A percentile compares a stretch with the other conserved stretches of the same genome.
Evolutionary conservation across 106 monocot species (phyloP).

Genomic region (Allium cepa): DNA sequence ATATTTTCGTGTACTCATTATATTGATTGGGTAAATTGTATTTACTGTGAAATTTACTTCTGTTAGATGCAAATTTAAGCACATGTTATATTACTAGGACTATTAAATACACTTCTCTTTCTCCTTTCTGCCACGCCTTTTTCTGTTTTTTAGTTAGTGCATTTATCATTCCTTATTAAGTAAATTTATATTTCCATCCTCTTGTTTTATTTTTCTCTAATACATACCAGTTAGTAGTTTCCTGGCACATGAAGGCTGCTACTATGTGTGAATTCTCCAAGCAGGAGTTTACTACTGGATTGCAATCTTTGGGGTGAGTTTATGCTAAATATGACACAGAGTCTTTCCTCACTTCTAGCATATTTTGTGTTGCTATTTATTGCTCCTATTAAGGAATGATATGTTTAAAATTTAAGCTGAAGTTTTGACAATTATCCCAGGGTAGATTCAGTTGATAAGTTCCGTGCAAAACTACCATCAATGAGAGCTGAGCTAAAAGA

Average conservation of each 20-base stretch:
- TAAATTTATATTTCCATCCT: not conserved
- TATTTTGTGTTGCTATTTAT: not conserved
- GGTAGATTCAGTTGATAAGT: constrained; percentile 83
- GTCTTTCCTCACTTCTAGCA: not conserved
- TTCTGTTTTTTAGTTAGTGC: not conserved
- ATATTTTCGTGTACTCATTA: too few relatives aligned
- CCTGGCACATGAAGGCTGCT: constrained; percentile 99
- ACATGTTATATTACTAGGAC: too few relatives aligned
- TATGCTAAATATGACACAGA: not conserved
- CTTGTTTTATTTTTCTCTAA: constrained; percentile 10
- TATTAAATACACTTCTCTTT: not conserved
- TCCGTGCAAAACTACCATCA: constrained; percentile 79
- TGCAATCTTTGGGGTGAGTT: constrained; percentile 80
- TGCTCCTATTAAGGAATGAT: too few relatives aligned
- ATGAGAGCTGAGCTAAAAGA: constrained; percentile 89
- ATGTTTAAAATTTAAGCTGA: not conserved
- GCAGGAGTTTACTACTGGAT: constrained; percentile 80
- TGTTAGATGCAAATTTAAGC: too few relatives aligned
- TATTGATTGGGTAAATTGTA: too few relatives aligned
- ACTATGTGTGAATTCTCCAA: constrained; percentile 97
- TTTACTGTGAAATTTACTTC: too few relatives aligned
- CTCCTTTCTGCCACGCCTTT: not conserved
- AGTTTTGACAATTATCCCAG: constrained; percentile 24
- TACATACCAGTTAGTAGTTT: constrained; percentile 65
- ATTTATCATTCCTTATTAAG: too few relatives aligned